Conservation (phyloP, 2,329 filamentous ascomycete species). For the Escovopsis sp. region DNA sequence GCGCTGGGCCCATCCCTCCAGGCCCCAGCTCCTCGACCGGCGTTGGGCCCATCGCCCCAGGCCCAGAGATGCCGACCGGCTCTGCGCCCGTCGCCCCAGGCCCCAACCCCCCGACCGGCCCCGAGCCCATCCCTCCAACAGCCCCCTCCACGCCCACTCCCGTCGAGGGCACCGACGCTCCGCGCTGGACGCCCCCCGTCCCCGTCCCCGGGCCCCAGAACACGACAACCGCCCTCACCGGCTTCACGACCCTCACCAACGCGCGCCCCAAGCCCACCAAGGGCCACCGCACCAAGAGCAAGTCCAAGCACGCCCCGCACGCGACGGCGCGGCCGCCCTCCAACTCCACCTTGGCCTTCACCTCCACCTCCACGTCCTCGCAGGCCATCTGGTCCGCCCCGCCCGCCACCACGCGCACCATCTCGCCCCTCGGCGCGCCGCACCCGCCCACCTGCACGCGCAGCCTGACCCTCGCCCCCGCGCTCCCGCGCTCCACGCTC, state of each 20-base stretch:
- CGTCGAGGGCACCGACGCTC: no score
- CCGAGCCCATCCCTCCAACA: no score
- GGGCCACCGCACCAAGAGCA: neutral
- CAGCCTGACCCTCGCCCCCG: neutral
- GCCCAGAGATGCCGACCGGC: no score
- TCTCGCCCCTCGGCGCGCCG: neutral
- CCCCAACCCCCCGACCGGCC: no score
- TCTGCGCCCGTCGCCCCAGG: no score
- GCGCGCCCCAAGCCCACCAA: neutral
- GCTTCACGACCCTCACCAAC: neutral
- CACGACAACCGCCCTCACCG: neutral
- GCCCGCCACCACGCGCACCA: neutral
- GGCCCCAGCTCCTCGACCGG: no score
- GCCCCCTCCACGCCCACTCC: no score
- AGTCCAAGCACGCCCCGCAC: no score
- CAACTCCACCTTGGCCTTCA: neutral
- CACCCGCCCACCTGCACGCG: conserved; percentile 3
- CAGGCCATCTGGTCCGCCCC: conserved; percentile 1
- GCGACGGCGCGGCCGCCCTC: neutral
- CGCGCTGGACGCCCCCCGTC: no score
- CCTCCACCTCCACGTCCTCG: neutral
- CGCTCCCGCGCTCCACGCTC: conserved; percentile 3
- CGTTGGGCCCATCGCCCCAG: no score
- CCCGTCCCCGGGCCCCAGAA: neutral
- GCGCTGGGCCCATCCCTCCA: no score